Base-by-base conservation (phyloP, 768 basidiomycete species). In the Phaffia australis region DNA sequence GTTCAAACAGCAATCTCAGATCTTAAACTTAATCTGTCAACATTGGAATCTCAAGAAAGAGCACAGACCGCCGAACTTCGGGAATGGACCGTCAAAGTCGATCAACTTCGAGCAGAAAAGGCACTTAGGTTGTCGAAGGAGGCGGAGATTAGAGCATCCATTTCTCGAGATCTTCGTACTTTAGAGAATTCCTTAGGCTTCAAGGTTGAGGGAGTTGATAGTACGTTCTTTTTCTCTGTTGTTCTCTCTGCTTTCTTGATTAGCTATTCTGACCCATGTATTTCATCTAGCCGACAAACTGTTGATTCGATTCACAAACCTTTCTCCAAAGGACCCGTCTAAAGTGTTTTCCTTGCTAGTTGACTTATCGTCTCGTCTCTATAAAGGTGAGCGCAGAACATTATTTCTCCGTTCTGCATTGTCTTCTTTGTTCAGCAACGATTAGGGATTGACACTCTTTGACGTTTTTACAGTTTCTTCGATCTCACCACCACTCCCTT, bases 21-120 rank as follows among this genome's bases (percentile, higher is more conserved):
- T 27, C 69, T 70, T 56, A 70, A 66, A 61, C 62, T 60, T 46
- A 58, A 66, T 48, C 69, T 70, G 3, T 61, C 64, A 23, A 62
- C 60, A 19, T 25, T 70, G 4, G 62, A 65, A 48, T 61, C 65
- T 15, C 69, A 70, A 52, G 60, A 61, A 30, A 46, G 35, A 18
- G 35, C 63, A 21, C 35, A 62, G 18, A 65, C 47, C 30, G 65
- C 50, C 29, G 69, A 70, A 27, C 35, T 60, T 25, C 49, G 52
- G 27, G 66, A 67, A 27, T 60, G 66, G 52, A 60, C 49, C 29
- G 60, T 61, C 11, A 60, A 67, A 46, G 52, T 60, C n/a, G 60
- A 35, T n/a, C 61, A 60, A 50, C 60, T 67, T 3, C 27, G 60
- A 47, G 23, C 66, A 67, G 66, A 67, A 55, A 62, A 60, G 51